A percentile compares a stretch with the other conserved stretches of the same genome.
Conservation (phyloP, 805 yeast genomes). For the Ogataea nonfermentans region DNA sequence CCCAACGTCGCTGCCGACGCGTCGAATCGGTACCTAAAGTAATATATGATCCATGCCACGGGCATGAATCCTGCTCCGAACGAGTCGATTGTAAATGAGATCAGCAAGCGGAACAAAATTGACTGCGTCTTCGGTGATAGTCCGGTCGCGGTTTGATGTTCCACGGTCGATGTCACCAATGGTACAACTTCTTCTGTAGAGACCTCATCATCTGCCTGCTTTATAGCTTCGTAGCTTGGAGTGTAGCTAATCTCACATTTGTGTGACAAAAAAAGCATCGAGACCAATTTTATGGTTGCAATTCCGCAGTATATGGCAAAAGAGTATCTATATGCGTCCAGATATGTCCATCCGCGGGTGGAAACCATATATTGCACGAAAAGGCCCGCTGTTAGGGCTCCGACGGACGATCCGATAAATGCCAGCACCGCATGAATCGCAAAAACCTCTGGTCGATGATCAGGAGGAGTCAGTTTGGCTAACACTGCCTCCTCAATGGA, state of each 20-base stretch:
- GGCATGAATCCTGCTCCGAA: constrained; percentile 89
- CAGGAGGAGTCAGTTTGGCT: constrained; percentile 71
- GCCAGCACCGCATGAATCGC: constrained; percentile 72
- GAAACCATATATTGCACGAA: constrained; percentile 46
- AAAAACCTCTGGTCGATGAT: constrained; percentile 66
- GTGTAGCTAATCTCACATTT: constrained; percentile 47
- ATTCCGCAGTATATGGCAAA: constrained; percentile 56
- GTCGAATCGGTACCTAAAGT: constrained; percentile 57
- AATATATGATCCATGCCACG: constrained; percentile 83
- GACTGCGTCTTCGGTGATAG: constrained; percentile 43
- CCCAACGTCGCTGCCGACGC: constrained; percentile 63
- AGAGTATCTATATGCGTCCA: constrained; percentile 52
- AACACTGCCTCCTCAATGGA: constrained; percentile 81
- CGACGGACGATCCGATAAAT: constrained; percentile 71
- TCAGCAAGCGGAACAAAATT: constrained; percentile 47
- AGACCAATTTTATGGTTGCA: constrained; percentile 50
- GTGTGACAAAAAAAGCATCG: constrained; percentile 50
- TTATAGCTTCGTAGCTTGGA: constrained; percentile 22
- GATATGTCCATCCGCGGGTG: constrained; percentile 30
- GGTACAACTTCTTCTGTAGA: constrained; percentile 17
- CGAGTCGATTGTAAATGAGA: constrained; percentile 79
- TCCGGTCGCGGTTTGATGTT: constrained; percentile 31
- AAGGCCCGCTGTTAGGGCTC: constrained; percentile 63
- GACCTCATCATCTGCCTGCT: constrained; percentile 1
- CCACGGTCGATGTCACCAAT: constrained; percentile 20